phyloP scores from a whole-genome alignment of 129 eudicot genomes.

The Flaveria brownii region DNA sequence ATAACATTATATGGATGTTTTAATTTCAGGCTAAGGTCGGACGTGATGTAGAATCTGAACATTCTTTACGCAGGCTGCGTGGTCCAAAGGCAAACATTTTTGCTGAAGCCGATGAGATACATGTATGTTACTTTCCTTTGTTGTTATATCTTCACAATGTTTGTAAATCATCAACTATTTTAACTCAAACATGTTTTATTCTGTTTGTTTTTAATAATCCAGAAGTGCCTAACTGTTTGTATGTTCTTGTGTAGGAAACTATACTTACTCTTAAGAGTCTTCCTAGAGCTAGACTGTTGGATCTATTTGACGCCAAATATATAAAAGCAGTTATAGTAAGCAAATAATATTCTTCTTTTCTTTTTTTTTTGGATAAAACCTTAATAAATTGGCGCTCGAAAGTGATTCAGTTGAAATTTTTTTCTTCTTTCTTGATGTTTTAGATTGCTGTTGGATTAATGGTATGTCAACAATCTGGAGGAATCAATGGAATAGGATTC shows the following conservation, averaged over 20 bases:
- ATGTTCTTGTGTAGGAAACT: constrained; percentile 45
- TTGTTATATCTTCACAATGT: not conserved
- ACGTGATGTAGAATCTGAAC: constrained; percentile 49
- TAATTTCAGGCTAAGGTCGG: constrained; percentile 71
- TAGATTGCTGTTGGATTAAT: constrained; percentile 92
- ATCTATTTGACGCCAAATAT: constrained; percentile 58
- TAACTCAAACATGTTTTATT: not conserved
- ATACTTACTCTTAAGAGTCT: constrained; percentile 50
- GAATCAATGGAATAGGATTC: constrained; percentile 86
- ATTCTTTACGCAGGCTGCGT: constrained; percentile 65
- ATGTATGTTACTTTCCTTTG: constrained; percentile 34
- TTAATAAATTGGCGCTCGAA: not conserved
- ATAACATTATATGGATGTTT: constrained; percentile 6
- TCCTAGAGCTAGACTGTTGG: constrained; percentile 57
- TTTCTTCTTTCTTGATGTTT: constrained; percentile 17
- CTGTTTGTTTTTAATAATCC: not conserved
- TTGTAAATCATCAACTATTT: constrained; percentile 8
- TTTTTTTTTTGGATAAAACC: not conserved
- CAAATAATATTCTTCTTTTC: not conserved
- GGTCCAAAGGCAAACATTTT: constrained; percentile 68
- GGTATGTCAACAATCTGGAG: constrained; percentile 84
- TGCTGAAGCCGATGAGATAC: constrained; percentile 69
- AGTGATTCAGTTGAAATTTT: too few relatives aligned
- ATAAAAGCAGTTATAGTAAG: constrained; percentile 74
- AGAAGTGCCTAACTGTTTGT: not conserved